Evolutionary conservation across 441 rosid genomes (phyloP).

Genomic region (Rhodomyrtus psidioides): DNA sequence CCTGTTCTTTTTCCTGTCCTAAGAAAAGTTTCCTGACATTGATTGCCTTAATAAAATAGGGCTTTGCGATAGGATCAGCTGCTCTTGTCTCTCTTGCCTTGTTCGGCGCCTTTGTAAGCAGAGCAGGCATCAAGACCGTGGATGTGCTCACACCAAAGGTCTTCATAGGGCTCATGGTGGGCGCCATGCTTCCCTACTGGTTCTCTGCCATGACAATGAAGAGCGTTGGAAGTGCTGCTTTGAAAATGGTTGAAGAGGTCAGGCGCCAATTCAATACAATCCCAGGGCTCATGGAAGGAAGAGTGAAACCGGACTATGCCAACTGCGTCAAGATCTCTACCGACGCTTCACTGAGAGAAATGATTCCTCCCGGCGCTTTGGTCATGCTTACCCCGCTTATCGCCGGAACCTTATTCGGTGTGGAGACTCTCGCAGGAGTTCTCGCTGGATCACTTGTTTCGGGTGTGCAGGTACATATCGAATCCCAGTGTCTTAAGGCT

Average conservation of each 20-base stretch:
- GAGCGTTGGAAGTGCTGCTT: slow-evolving; percentile 69
- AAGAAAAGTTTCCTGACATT: not conserved
- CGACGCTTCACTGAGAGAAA: slow-evolving; percentile 53
- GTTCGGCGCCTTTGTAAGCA: slow-evolving; percentile 64
- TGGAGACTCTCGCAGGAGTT: slow-evolving; percentile 64
- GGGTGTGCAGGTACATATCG: slow-evolving; percentile 40
- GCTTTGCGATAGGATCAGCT: slow-evolving; percentile 70
- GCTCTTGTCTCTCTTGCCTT: slow-evolving; percentile 65
- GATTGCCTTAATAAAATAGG: slow-evolving; percentile 15
- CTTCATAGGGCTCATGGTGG: slow-evolving; percentile 54
- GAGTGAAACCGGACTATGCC: slow-evolving; percentile 52
- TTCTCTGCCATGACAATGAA: slow-evolving; percentile 75
- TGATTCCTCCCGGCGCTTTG: slow-evolving; percentile 68
- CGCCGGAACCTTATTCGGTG: slow-evolving; percentile 56
- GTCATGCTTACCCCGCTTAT: slow-evolving; percentile 66
- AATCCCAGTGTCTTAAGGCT: not conserved
- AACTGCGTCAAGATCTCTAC: slow-evolving; percentile 70
- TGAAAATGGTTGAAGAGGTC: slow-evolving; percentile 76
- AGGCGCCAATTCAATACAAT: slow-evolving; percentile 64
- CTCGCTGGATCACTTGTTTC: slow-evolving; percentile 69
- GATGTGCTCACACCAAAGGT: slow-evolving; percentile 64
- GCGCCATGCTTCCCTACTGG: slow-evolving; percentile 77
- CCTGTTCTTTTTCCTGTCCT: not conserved
- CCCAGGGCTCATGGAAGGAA: slow-evolving; percentile 72
- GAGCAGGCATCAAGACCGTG: slow-evolving; percentile 47